Conservation (phyloP, 352 stramenopile species). For the Saprolegnia diclina region DNA sequence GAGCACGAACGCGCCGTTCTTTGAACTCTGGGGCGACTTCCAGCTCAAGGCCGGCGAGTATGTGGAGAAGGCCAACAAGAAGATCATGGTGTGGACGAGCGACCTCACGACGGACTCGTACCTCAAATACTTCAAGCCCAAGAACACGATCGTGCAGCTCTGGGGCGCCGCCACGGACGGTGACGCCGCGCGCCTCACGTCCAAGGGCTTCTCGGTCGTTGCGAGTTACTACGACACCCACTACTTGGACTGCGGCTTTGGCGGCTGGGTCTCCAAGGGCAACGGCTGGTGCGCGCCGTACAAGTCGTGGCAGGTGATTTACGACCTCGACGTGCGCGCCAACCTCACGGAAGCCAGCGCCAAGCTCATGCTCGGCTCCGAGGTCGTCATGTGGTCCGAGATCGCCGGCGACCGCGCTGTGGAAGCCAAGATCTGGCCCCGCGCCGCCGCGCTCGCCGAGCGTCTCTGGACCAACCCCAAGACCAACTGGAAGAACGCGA, state of each 20-base stretch:
- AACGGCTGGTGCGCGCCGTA: conserved; percentile 25
- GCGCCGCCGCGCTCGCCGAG: conserved; percentile 15
- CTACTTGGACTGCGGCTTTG: conserved; percentile 25
- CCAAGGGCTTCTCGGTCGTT: conserved; percentile 14
- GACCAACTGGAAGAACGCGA: conserved; percentile 18
- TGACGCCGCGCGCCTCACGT: neutral
- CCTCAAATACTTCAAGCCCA: conserved; percentile 14
- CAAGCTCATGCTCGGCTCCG: conserved; percentile 20
- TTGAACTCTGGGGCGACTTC: conserved; percentile 22
- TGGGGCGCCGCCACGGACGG: conserved; percentile 9
- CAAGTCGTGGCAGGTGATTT: conserved; percentile 27
- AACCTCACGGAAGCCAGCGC: neutral
- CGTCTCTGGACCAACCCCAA: conserved; percentile 18
- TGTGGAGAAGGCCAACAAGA: neutral
- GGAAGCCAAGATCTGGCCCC: conserved; percentile 24
- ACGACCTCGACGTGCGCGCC: conserved; percentile 17
- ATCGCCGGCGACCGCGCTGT: conserved; percentile 16
- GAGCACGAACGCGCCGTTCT: neutral
- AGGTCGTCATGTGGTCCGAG: conserved; percentile 24
- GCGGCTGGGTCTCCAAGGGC: conserved; percentile 26
- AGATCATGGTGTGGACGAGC: conserved; percentile 26
- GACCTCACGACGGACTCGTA: conserved; percentile 17
- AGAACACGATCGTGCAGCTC: conserved; percentile 21
- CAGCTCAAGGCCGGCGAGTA: neutral
- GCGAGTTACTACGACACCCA: conserved; percentile 20